Conservation (phyloP, 148 eudicot genomes). For the Cornus controversa region DNA sequence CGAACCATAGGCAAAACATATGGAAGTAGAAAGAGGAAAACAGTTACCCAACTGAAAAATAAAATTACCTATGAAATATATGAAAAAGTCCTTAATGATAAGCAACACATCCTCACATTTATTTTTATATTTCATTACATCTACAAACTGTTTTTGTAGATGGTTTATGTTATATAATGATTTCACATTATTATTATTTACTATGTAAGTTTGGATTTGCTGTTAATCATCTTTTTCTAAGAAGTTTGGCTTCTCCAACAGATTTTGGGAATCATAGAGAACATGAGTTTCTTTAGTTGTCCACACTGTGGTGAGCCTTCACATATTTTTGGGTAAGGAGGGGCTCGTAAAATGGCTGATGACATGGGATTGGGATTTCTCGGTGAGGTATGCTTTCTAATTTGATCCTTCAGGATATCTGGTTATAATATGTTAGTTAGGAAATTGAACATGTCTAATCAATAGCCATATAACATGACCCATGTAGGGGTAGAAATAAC, state of each 20-base stretch:
- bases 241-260: conserved; percentile 20
- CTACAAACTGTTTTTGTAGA: neutral
- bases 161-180: neutral
- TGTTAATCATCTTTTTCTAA: neutral
- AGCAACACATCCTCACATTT: neutral
- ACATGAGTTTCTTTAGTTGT: conserved; percentile 94
- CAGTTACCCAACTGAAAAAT: neutral
- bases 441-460: too few species aligned
- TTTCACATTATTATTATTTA: neutral
- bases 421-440: neutral
- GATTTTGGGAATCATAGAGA: conserved; percentile 86
- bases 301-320: conserved; percentile 77
- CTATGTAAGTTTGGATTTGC: neutral
- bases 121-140: neutral
- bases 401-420: neutral
- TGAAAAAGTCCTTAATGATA: neutral
- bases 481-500: neutral
- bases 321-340: conserved; percentile 84
- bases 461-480: neutral
- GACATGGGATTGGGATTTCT: conserved; percentile 73
- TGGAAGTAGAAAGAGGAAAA: neutral
- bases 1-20: neutral
- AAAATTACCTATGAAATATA: neutral
- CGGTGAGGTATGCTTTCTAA: conserved; percentile 62
- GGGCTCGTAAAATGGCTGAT: conserved; percentile 79